Evolutionary conservation across 768 basidiomycete genomes (phyloP), one percentile per base, ranked within the genome.

Genomic region (Tricholoma sp.): DNA sequence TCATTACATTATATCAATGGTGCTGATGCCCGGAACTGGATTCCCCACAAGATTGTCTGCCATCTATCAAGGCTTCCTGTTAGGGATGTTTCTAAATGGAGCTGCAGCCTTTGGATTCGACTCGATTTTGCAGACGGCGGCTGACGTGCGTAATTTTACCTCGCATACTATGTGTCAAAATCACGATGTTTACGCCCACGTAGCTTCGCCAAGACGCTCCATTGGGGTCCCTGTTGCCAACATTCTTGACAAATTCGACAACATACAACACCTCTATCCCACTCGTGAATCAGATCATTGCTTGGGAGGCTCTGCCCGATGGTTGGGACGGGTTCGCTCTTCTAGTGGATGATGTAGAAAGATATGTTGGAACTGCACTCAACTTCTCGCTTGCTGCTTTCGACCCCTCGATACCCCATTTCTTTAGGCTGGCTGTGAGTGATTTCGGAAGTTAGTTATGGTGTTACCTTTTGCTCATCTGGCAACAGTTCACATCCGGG

Each of bases 341-440:
- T 24, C 75, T 94, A 12, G 80, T 92, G n/a, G 90, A 94, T 65
- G 93, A 94, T 61, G 91, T 95, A 0, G 83, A 91, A 67, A 77
- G 86, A 61, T 92, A 88, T 64, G 68, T 77, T n/a, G 90, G 92
- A 9, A 69, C 74, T 12, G 83, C 82, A 4, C 72, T 89, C 49
- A 89, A 89, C 63, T 91, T 80, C 66, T 84, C 85, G 15, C 74
- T 93, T n/a, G 77, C 76, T 18, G 77, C 79, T 13, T 74, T 92
- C 51, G 77, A 88, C 51, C 65, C 75, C 1, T 75, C 74, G 17
- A 61, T 92, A 11, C 83, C 85, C 0, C 92, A 87, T 66, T 91
- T 87, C 76, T 90, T 93, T 70, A 77, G 91, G 62, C 76, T 89
- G 55, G 91, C 88, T 17, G 88, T 91, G 60, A 77, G 87, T 79